phyloP scores from a whole-genome alignment of 148 eudicot species.

The Spergularia marina region DNA sequence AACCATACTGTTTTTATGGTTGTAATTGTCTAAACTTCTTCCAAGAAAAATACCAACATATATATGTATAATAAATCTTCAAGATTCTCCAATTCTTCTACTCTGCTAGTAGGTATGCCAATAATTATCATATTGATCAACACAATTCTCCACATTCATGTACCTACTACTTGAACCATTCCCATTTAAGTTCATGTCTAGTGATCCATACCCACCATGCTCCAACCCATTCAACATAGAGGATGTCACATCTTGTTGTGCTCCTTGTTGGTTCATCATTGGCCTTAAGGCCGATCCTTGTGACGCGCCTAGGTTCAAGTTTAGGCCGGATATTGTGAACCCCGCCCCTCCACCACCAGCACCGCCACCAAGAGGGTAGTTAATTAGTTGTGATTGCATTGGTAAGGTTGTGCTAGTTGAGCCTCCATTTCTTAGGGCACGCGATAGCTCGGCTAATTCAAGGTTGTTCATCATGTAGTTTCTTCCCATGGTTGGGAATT shows the following conservation, averaged over 20 bases:
- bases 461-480: conserved; percentile 51
- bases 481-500: conserved; percentile 42
- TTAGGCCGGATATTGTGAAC: conserved; percentile 65
- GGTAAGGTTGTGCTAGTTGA: conserved; percentile 36
- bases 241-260: conserved; percentile 33
- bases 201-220: conserved; percentile 38
- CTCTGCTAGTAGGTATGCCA: conserved; percentile 58
- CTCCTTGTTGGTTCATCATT: conserved; percentile 35
- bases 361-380: conserved; percentile 30
- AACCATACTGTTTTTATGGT: conserved; percentile 25
- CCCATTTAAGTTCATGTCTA: conserved; percentile 38
- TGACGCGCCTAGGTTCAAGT: conserved; percentile 57
- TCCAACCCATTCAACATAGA: conserved; percentile 41
- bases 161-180: conserved; percentile 38
- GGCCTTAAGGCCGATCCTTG: conserved; percentile 41
- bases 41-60: background rate
- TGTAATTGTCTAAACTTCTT: background rate
- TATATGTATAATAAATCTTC: background rate
- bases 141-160: conserved; percentile 59
- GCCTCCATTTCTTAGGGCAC: conserved; percentile 40
- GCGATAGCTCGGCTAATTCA: conserved; percentile 46
- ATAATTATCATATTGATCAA: conserved; percentile 57
- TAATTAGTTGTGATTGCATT: conserved; percentile 42
- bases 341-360: conserved; percentile 30
- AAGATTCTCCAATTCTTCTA: background rate